Conservation (phyloP, 192 early-diverging fungal species). For the Chytriomyces sp. region DNA sequence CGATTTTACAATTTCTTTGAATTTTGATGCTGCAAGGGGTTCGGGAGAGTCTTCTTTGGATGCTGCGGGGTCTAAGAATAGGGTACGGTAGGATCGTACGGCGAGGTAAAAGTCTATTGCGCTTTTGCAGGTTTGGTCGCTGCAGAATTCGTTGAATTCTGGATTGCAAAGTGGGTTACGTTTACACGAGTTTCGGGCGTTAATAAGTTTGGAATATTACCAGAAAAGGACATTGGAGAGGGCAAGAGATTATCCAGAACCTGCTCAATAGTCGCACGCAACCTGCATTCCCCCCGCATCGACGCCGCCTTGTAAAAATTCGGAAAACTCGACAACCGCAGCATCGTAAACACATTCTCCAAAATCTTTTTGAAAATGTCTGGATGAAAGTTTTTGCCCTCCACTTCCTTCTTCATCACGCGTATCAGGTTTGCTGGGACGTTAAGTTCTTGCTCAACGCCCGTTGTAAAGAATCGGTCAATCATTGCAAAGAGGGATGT, state of each 20-base stretch:
- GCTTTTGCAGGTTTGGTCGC: too few species aligned
- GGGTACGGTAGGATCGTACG: too few species aligned
- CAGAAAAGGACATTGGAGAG: constrained; percentile 16
- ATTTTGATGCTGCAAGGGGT: too few species aligned
- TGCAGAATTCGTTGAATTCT: too few species aligned
- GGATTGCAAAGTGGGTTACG: too few species aligned
- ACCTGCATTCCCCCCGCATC: neutral
- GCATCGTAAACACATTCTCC: constrained; percentile 37
- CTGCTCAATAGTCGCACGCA: constrained; percentile 3
- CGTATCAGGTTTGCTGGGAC: constrained; percentile 28
- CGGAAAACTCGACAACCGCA: constrained; percentile 36
- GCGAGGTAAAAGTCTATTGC: too few species aligned
- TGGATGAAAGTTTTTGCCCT: constrained; percentile 34
- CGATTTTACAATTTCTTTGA: too few species aligned
- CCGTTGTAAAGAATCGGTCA: constrained; percentile 23
- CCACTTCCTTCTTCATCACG: constrained; percentile 16
- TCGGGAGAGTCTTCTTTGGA: too few species aligned
- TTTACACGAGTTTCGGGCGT: too few species aligned
- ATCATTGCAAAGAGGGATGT: neutral
- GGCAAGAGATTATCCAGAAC: constrained; percentile 9
- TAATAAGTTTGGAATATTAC: neutral
- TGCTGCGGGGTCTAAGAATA: too few species aligned
- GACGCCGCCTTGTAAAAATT: constrained; percentile 38
- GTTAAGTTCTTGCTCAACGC: constrained; percentile 33
- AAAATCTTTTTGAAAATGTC: constrained; percentile 38